Evolutionary conservation across 768 basidiomycete genomes (phyloP).

Genomic region (Lyophyllum semitale): DNA sequence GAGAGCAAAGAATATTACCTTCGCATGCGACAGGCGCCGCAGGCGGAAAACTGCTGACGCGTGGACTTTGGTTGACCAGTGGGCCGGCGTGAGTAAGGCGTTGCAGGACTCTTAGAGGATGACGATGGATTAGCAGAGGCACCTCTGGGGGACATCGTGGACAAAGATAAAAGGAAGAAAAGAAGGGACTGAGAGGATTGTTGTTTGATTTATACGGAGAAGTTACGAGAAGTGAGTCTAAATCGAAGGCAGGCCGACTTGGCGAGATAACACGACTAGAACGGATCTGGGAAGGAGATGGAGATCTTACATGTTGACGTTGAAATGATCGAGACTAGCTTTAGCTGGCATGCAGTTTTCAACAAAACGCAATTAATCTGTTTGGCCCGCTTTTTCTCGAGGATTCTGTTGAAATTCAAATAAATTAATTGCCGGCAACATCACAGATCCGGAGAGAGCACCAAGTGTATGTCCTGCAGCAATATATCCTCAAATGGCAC

Average conservation of each 20-base stretch:
- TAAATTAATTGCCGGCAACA: slow-evolving; percentile 31
- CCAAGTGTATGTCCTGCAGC: not conserved
- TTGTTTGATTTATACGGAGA: slow-evolving; percentile 33
- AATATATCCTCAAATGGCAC: slow-evolving; percentile 1
- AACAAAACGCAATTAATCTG: slow-evolving; percentile 15
- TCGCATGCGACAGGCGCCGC: slow-evolving; percentile 90
- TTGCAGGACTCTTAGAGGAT: slow-evolving; percentile 33
- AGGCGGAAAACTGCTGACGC: slow-evolving; percentile 88
- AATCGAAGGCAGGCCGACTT: slow-evolving; percentile 28
- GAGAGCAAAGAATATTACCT: slow-evolving; percentile 44
- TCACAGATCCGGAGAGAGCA: slow-evolving; percentile 26
- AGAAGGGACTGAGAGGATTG: slow-evolving; percentile 22
- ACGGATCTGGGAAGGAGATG: slow-evolving; percentile 38
- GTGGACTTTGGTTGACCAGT: slow-evolving; percentile 72
- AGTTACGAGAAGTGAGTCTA: slow-evolving; percentile 30
- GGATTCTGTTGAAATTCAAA: slow-evolving; percentile 21
- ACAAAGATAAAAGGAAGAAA: slow-evolving; percentile 16
- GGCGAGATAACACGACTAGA: slow-evolving; percentile 39
- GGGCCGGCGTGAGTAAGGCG: slow-evolving; percentile 52
- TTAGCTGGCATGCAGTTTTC: slow-evolving; percentile 4
- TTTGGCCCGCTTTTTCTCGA: slow-evolving; percentile 32
- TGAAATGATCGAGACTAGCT: slow-evolving; percentile 17
- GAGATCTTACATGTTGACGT: slow-evolving; percentile 39
- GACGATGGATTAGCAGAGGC: slow-evolving; percentile 38
- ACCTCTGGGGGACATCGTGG: slow-evolving; percentile 61